Evolutionary conservation across 2,329 filamentous ascomycete species (phyloP).

Genomic region (Helotiales sp.): DNA sequence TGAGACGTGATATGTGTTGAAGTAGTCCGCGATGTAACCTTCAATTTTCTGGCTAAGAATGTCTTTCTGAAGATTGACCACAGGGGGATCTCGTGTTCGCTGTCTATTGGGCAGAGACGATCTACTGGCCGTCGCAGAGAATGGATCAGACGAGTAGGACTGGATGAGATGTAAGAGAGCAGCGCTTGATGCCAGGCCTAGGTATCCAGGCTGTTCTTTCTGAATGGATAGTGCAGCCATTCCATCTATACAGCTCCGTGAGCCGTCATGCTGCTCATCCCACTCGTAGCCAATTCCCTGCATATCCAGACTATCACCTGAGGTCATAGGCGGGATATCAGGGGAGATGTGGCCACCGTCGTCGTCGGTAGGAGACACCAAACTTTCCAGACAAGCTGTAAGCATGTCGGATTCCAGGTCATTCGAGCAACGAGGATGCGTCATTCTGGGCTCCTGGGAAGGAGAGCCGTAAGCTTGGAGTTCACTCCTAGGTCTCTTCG

Average conservation of each 20-base stretch:
- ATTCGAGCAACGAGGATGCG: no score
- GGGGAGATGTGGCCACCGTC: not conserved
- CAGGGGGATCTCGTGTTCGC: not conserved
- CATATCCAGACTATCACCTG: no score
- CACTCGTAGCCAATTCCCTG: not conserved
- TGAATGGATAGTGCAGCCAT: not conserved
- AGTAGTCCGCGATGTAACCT: constrained; percentile 22
- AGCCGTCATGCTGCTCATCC: not conserved
- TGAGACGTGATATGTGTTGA: constrained; percentile 17
- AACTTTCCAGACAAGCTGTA: no score
- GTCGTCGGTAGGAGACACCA: not conserved
- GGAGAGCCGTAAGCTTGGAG: no score
- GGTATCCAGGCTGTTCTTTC: not conserved
- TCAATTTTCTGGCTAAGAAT: not conserved
- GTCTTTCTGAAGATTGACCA: not conserved
- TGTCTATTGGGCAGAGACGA: not conserved
- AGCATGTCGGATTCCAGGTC: no score
- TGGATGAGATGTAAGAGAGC: not conserved
- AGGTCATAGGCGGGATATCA: not conserved
- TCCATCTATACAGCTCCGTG: not conserved
- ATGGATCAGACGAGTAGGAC: no score
- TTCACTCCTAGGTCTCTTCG: no score
- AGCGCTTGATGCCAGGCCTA: not conserved
- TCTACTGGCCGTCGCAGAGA: not conserved
- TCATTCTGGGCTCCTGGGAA: no score